These are phyloP conservation scores for Chalciporus chontae DNA, from an alignment of 768 basidiomycete species.

Conservation along the genomic window DNA sequence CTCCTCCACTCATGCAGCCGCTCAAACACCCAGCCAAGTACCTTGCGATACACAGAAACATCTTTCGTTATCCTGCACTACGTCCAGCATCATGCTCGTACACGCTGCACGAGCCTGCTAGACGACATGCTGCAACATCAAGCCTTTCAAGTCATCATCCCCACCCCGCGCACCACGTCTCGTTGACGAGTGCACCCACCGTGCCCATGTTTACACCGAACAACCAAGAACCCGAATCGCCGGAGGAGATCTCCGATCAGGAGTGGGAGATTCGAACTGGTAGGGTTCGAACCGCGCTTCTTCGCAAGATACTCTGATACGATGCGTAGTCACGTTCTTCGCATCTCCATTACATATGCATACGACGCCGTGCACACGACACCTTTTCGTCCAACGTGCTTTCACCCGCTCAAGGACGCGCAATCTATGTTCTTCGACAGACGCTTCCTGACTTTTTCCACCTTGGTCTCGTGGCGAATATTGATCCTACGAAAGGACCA, in stretches of 20 bases:
- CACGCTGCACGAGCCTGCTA: background rate
- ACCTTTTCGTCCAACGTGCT: background rate
- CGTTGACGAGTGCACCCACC: conserved; percentile 7
- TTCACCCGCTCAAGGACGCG: conserved; percentile 49
- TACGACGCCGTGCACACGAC: background rate
- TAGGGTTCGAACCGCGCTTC: conserved; percentile 24
- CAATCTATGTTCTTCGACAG: conserved; percentile 61
- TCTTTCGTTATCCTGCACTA: background rate
- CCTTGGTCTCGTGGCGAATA: conserved; percentile 55
- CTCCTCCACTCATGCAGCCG: conserved; percentile 10
- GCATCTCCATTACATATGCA: background rate
- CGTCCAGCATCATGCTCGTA: background rate
- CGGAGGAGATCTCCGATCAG: conserved; percentile 48
- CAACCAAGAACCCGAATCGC: conserved; percentile 7
- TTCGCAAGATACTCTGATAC: conserved; percentile 28
- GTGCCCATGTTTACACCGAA: conserved; percentile 24
- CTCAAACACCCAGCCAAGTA: background rate
- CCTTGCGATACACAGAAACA: background rate
- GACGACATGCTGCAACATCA: conserved; percentile 8
- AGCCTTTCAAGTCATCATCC: conserved; percentile 10
- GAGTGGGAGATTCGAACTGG: conserved; percentile 82
- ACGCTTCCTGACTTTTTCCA: conserved; percentile 73
- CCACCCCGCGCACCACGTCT: background rate
- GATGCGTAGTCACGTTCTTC: conserved; percentile 14
- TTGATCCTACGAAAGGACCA: conserved; percentile 46